phyloP scores from a whole-genome alignment of 495 filamentous ascomycete genomes.

The Eremomyces bilateralis region DNA sequence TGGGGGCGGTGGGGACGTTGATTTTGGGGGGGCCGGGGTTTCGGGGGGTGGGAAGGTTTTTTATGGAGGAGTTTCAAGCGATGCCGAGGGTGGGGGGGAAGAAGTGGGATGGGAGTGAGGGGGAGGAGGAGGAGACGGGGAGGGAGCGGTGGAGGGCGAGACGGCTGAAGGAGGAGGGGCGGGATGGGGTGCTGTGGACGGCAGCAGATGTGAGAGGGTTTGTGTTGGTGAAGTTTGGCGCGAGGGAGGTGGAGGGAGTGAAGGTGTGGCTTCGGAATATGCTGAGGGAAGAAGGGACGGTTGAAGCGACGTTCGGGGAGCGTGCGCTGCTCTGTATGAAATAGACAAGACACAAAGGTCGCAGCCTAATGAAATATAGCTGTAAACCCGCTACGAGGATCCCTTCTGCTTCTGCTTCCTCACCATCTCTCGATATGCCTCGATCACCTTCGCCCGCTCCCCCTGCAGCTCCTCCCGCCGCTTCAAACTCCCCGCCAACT shows the following conservation, averaged over 20 bases:
- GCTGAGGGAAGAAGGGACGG: constrained; percentile 33
- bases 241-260: constrained; percentile 36
- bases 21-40: constrained; percentile 60
- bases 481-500: constrained; percentile 55
- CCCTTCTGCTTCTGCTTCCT: constrained; percentile 23
- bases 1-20: constrained; percentile 58
- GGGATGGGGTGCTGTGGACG: constrained; percentile 56
- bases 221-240: constrained; percentile 71
- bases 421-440: constrained; percentile 67
- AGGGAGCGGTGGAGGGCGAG: constrained; percentile 19
- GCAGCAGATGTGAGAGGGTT: constrained; percentile 65
- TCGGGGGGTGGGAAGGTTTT: constrained; percentile 38
- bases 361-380: too few relatives aligned
- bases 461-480: constrained; percentile 61
- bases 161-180: constrained; percentile 28
- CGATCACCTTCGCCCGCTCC: constrained; percentile 55
- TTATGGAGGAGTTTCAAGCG: constrained; percentile 50
- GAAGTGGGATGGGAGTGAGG: constrained; percentile 36
- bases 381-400: too few relatives aligned
- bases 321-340: constrained; percentile 36
- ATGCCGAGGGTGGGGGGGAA: constrained; percentile 69
- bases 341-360: too few relatives aligned
- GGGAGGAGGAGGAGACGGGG: constrained; percentile 14
- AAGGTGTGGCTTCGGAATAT: constrained; percentile 36
- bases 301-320: constrained; percentile 38